phyloP scores from a whole-genome alignment of 208 protist species.

The Crithidia bombi region DNA sequence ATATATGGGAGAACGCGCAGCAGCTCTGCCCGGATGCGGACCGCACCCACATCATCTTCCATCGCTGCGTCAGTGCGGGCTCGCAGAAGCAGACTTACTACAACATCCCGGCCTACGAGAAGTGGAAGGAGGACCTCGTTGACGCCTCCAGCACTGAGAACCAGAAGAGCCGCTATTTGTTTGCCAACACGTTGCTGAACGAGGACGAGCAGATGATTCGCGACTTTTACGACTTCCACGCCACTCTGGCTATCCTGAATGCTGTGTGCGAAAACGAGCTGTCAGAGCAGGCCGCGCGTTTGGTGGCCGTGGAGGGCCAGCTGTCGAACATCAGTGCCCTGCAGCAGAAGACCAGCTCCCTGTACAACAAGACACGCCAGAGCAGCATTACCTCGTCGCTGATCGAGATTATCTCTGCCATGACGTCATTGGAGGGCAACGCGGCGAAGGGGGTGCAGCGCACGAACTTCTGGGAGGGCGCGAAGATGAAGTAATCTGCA shows the following conservation, averaged over 20 bases:
- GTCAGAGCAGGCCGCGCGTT: conserved; percentile 89
- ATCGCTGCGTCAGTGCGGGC: conserved; percentile 84
- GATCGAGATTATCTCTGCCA: conserved; percentile 92
- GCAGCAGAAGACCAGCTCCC: conserved; percentile 83
- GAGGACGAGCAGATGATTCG: conserved; percentile 85
- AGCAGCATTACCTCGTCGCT: conserved; percentile 89
- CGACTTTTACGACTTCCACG: conserved; percentile 93
- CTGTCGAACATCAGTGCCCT: conserved; percentile 88
- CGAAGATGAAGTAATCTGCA: conserved; percentile 49
- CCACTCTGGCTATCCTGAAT: conserved; percentile 81
- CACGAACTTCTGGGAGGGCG: conserved; percentile 86
- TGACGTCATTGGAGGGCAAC: conserved; percentile 90
- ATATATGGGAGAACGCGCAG: conserved; percentile 80
- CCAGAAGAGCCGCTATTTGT: conserved; percentile 86
- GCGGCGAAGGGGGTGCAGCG: conserved; percentile 79
- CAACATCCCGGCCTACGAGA: conserved; percentile 85
- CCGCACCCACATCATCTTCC: conserved; percentile 81
- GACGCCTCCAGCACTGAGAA: conserved; percentile 85
- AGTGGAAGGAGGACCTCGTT: conserved; percentile 77
- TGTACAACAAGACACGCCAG: conserved; percentile 93
- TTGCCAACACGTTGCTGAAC: conserved; percentile 86
- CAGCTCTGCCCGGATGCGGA: conserved; percentile 61
- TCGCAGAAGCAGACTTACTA: conserved; percentile 82
- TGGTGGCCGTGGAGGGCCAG: conserved; percentile 90
- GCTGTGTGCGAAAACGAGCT: conserved; percentile 91